These are phyloP conservation scores for Ligustrum vulgare DNA, from an alignment of 257 asterid species.

Conservation along the genomic window DNA sequence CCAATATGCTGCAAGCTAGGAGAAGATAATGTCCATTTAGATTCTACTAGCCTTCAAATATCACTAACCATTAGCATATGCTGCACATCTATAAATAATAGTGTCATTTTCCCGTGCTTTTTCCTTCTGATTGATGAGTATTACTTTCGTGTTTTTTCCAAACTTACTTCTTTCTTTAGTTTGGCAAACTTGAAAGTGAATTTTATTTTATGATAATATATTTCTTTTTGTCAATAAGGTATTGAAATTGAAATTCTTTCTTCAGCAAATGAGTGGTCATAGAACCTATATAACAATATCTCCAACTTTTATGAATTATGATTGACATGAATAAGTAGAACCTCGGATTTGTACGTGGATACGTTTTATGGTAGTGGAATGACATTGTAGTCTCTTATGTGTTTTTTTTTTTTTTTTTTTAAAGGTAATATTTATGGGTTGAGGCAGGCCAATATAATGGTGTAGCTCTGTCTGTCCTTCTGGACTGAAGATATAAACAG, in stretches of 20 bases:
- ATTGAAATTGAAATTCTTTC: background rate
- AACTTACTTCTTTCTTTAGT: background rate
- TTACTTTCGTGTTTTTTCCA: background rate
- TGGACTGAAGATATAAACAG: background rate
- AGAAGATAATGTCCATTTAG: background rate
- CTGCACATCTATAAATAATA: background rate
- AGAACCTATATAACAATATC: background rate
- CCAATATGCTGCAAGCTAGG: background rate
- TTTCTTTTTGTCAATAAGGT: background rate
- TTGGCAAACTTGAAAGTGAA: constrained; percentile 6
- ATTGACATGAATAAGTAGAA: background rate
- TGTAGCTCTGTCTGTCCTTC: background rate
- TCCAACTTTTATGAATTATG: background rate
- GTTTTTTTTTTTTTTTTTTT: background rate
- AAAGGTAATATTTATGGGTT: background rate
- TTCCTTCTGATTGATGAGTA: background rate
- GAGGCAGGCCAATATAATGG: background rate
- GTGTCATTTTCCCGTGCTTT: background rate
- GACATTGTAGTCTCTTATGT: background rate
- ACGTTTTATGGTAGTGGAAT: background rate
- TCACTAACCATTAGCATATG: background rate
- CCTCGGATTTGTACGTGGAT: background rate
- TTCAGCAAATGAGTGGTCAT: background rate
- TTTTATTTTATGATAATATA: background rate
- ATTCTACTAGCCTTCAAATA: background rate